Evolutionary conservation across 768 basidiomycete genomes (phyloP), one percentile per base, ranked within the genome.

Genomic region (Boletus edulis): DNA sequence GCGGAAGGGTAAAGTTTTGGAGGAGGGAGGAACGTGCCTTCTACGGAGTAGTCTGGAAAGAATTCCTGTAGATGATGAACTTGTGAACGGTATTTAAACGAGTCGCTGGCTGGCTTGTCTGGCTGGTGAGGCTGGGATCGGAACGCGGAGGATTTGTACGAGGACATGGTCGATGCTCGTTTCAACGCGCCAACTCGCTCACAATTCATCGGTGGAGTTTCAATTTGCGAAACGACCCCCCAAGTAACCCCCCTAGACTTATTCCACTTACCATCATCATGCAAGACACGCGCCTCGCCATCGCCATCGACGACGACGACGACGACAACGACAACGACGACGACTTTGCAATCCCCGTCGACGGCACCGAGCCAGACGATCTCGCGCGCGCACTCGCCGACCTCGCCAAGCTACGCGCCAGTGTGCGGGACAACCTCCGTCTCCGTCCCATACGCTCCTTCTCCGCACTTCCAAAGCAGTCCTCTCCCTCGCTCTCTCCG

Each of bases 351-450:
- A 27, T 62, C 24, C 27, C 47, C 49, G n/a, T 62, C 51, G 68
- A 67, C 51, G 56, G 64, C 34, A 24, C 13, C 5, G 88, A 55
- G 13, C 35, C 50, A 22, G 65, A 85, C 61, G 87, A 90, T 58
- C 73, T 92, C 51, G 78, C 81, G 15, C 81, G 82, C 58, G 87
- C 87, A 56, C 76, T 92, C 38, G 83, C 78, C 13, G 80, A 78
- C 51, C 81, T 93, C 38, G 85, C 88, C 54, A 73, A 80, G 61
- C 78, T 93, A 9, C 81, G 91, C 34, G 78, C 80, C 60, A 88
- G 76, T 61, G 87, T 93, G 3, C 82, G 86, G 71, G 79, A 83
- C 70, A 93, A 93, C 62, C 79, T 93, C 37, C 84, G 83, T 54
- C 77, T 93, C 35, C 81, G 91, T 20, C 91, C 91, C 29, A 86